phyloP scores from a whole-genome alignment of 1,284 basidiomycete species.

The Ustilago xerochloae region DNA sequence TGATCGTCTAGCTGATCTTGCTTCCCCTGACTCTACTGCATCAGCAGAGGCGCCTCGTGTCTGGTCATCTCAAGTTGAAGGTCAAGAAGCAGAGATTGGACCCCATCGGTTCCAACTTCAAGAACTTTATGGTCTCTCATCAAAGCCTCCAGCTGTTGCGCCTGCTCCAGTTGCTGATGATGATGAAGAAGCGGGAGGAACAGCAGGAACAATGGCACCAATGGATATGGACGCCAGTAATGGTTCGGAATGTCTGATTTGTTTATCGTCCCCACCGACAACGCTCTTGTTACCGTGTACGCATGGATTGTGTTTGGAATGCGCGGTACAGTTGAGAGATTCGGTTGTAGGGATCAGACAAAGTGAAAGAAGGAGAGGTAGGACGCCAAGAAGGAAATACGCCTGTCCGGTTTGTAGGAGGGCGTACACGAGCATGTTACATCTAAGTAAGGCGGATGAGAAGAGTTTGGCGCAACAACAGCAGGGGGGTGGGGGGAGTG shows the following conservation, averaged over 20 bases:
- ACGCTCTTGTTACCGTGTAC: slow-evolving; percentile 67
- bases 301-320: slow-evolving; percentile 65
- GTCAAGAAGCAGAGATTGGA: slow-evolving; percentile 64
- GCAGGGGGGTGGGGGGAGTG: neutral
- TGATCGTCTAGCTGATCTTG: slow-evolving; percentile 11
- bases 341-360: slow-evolving; percentile 58
- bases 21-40: neutral
- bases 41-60: slow-evolving; percentile 6
- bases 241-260: slow-evolving; percentile 64
- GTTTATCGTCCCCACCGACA: slow-evolving; percentile 58
- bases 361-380: slow-evolving; percentile 58
- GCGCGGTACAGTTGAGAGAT: slow-evolving; percentile 63
- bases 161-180: slow-evolving; percentile 20
- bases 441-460: slow-evolving; percentile 57
- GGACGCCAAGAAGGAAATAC: slow-evolving; percentile 58
- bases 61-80: slow-evolving; percentile 59
- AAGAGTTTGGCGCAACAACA: slow-evolving; percentile 50
- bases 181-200: slow-evolving; percentile 20
- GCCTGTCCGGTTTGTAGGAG: slow-evolving; percentile 66
- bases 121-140: slow-evolving; percentile 63
- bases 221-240: slow-evolving; percentile 45
- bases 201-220: slow-evolving; percentile 3
- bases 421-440: slow-evolving; percentile 57
- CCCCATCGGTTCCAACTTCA: slow-evolving; percentile 64
- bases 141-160: slow-evolving; percentile 47